Evolutionary conservation across 495 filamentous ascomycete species (phyloP), one percentile per base, ranked within the genome.

Genomic region (Lindgomyces ingoldianus): DNA sequence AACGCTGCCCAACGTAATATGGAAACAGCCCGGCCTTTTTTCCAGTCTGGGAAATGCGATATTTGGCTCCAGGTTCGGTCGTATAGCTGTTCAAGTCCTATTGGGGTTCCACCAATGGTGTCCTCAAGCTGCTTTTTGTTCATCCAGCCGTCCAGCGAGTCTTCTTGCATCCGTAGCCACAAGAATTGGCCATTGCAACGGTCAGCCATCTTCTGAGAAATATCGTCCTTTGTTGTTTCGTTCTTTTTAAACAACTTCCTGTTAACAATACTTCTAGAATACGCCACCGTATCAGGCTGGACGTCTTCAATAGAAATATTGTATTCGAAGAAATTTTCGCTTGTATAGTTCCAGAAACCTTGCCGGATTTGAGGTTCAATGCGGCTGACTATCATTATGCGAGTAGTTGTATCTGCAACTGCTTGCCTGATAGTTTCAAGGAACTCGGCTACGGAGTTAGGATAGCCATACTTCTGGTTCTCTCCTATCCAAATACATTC

Each of bases 1-100:
- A 49, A 49, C 2, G 46, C 27, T 22, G 46, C n/a, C 46, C 46
- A 49, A 11, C 46, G 22, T 25, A 49, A 25, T 49, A 49, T 49
- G 18, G 46, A 9, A 10, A 49, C 10, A 25, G 46, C 46, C 6
- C 46, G n/a, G n/a, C 27, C 18, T 16, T 22, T 19, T 6, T 22
- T 14, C 21, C 27, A 19, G n/a, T 19, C 21, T 8, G 4, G 4
- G 8, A 4, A 25, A 16, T 25, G 22, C 27, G 22, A 25, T 6
- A 49, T 49, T 11, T 49, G n/a, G 22, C 16, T 22, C 46, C n/a
- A 22, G 46, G 22, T 49, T 16, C 46, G 46, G 21, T 21, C 18
- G 16, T 49, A 49, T 11, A 6, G 22, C 46, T 49, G 22, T 19
- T 19, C 27, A 1, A 49, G 18, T 22, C 46, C 46, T 1, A 8